Base-by-base conservation (phyloP, 352 stramenopile species). In the Phytophthora parvispora region DNA sequence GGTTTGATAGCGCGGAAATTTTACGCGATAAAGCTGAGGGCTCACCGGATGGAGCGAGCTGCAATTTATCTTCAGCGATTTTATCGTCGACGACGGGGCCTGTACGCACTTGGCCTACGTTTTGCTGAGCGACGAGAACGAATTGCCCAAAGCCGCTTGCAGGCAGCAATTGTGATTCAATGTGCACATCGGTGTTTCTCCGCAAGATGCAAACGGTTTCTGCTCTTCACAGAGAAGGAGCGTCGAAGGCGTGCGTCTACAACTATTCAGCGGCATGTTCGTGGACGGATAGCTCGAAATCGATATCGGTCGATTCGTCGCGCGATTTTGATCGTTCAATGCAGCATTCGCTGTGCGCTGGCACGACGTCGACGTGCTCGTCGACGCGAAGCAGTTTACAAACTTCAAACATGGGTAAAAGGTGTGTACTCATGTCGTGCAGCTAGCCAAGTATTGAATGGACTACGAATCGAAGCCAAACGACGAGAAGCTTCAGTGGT, bases 101-200 rank as follows among this genome's bases (percentile, higher is more conserved):
- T 76, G 16, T 85, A 85, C 32, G 82, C 67, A 15, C 64, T 92
- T 0, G 79, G 82, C 43, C 45, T 89, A 13, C 84, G 84, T 0
- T 91, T 92, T 43, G 60, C 73, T 1, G 83, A 76, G 3, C 77
- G 89, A 50, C 73, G 75, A 1, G 73, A 86, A 2, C 58, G 76
- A 40, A 68, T 87, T 10, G 66, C 64, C 0, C 71, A 75, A 5
- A 70, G 60, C 8, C 59, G 69, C 15, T 45, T 75, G 22, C 50
- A 73, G 20, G 62, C 80, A 20, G 74, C 69, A 2, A 74, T 84
- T 16, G 40, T 55, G 6, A 42, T 92, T 3, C 84, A 92, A 60
- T 80, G 80, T 54, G 71, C 69, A 9, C 65, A 75, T 9, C 74
- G 82, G 1, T 50, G 78, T 15, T 73, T 60, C 52, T 32, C 16